These are phyloP conservation scores for Calonectria crousiana DNA, from an alignment of 2,329 filamentous ascomycete genomes.

Conservation along the genomic window DNA sequence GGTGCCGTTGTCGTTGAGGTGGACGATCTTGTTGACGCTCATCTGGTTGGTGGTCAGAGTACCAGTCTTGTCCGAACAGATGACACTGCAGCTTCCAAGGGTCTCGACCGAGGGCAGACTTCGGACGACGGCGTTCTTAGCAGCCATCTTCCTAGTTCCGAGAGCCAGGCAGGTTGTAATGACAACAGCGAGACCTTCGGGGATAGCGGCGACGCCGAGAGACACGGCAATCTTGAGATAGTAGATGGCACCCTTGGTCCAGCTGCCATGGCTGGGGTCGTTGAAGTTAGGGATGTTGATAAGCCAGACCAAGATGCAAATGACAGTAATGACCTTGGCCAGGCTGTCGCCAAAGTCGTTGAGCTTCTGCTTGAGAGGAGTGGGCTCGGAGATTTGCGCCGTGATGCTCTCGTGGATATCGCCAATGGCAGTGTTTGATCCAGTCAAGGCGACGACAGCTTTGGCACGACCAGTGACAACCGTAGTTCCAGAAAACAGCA, in stretches of 20 bases:
- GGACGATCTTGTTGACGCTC: constrained; percentile 95
- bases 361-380: constrained; percentile 97
- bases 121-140: constrained; percentile 96
- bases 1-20: constrained; percentile 79
- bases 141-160: constrained; percentile 98
- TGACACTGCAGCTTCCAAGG: constrained; percentile 97
- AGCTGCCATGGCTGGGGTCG: constrained; percentile 91
- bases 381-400: constrained; percentile 96
- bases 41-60: constrained; percentile 99
- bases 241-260: constrained; percentile 98
- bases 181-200: constrained; percentile 95
- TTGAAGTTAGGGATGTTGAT: constrained; percentile 99
- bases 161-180: constrained; percentile 98
- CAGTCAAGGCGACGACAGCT: constrained; percentile 91
- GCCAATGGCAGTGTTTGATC: constrained; percentile 91
- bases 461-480: constrained; percentile 94
- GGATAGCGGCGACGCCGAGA: constrained; percentile 96
- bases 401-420: constrained; percentile 99
- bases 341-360: constrained; percentile 97
- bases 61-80: constrained; percentile 99
- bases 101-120: constrained; percentile 98
- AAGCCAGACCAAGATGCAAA: constrained; percentile 96
- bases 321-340: constrained; percentile 97
- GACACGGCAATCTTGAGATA: constrained; percentile 99
- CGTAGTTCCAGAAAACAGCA: constrained; percentile 98